phyloP scores from a whole-genome alignment of 2,329 filamentous ascomycete species.

The Gaeumannomyces sp. region DNA sequence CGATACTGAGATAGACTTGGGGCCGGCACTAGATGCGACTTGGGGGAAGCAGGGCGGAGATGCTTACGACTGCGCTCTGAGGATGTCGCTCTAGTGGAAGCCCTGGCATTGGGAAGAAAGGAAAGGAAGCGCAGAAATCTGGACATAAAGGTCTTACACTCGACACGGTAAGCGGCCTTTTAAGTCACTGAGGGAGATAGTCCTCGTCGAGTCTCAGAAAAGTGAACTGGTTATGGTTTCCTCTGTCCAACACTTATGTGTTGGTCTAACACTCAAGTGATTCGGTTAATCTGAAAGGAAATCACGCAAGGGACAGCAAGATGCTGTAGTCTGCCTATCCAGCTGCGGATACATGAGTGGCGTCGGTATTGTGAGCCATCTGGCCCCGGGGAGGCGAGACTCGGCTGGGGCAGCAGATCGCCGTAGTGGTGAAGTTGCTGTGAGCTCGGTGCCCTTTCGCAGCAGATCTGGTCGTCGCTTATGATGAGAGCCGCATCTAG shows the following conservation, averaged over 20 bases:
- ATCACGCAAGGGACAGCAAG: not conserved
- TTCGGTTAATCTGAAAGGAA: not conserved
- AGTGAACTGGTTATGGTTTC: conserved; percentile 30
- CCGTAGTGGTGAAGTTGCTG: conserved; percentile 59
- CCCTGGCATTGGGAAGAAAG: conserved; percentile 23
- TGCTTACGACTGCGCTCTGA: conserved; percentile 34
- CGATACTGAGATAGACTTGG: conserved; percentile 9
- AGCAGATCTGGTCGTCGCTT: conserved; percentile 6
- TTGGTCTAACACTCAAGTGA: no score
- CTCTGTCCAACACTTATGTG: not conserved
- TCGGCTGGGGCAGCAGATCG: conserved; percentile 62
- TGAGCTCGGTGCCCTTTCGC: conserved; percentile 28
- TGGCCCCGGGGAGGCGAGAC: conserved; percentile 61
- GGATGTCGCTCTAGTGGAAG: conserved; percentile 47
- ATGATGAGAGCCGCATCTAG: not conserved
- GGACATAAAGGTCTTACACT: conserved; percentile 24
- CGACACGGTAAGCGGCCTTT: conserved; percentile 35
- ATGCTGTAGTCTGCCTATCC: conserved; percentile 23
- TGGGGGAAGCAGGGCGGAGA: not conserved
- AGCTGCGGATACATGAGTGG: conserved; percentile 35
- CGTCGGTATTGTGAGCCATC: conserved; percentile 64
- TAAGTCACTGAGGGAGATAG: conserved; percentile 37
- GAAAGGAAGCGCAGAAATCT: not conserved
- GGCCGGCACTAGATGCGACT: not conserved
- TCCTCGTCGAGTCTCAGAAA: conserved; percentile 34